Evolutionary conservation across 129 eudicot species (phyloP).

Genomic region (Chrysanthemum makinoi): DNA sequence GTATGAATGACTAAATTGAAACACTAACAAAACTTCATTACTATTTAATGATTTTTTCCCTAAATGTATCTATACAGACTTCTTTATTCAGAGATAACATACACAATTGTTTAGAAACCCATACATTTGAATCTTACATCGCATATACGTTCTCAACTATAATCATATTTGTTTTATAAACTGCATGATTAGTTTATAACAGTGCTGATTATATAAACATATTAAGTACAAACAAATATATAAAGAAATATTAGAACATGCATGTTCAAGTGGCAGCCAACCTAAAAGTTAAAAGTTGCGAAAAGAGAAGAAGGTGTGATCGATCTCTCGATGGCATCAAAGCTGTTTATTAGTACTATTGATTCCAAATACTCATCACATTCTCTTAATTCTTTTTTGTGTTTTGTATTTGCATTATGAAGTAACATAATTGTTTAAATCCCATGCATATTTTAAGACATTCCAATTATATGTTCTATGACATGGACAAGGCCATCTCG

Average conservation of each 20-base stretch:
- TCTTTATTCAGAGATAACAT: too few relatives aligned
- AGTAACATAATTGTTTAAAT: neutral
- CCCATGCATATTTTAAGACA: neutral
- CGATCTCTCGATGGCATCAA: constrained; percentile 8
- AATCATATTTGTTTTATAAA: neutral
- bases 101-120: too few relatives aligned
- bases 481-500: too few relatives aligned
- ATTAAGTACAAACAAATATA: neutral
- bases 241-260: constrained; percentile 7
- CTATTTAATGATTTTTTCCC: too few relatives aligned
- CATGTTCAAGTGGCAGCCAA: constrained; percentile 18
- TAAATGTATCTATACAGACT: too few relatives aligned
- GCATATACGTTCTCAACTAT: neutral
- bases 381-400: neutral
- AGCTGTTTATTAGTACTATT: constrained; percentile 12
- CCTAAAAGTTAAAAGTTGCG: constrained; percentile 12
- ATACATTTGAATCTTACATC: too few relatives aligned
- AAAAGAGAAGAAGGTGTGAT: constrained; percentile 13
- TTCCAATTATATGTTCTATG: too few relatives aligned
- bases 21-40: too few relatives aligned
- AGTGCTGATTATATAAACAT: too few relatives aligned
- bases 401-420: neutral
- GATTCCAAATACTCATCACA: constrained; percentile 15
- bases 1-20: too few relatives aligned
- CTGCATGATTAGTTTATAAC: too few relatives aligned